A percentile compares a stretch with the other conserved stretches of the same genome.
Conservation (phyloP, 305 asterid genomes). For the Withania somnifera region DNA sequence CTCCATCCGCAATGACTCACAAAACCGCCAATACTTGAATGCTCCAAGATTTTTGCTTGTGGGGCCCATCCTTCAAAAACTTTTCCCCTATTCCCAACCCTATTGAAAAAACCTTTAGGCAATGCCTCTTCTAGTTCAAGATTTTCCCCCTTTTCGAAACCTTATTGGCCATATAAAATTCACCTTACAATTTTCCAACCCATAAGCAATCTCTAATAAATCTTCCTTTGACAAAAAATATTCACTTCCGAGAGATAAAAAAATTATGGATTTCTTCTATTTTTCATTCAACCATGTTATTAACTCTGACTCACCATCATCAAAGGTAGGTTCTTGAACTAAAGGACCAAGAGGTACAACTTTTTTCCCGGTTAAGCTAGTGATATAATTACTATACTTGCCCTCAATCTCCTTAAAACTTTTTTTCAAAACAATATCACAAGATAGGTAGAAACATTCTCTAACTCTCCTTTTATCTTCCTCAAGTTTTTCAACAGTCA, state of each 20-base stretch:
- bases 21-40: not conserved
- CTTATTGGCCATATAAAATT: too few species aligned
- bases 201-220: too few species aligned
- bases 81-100: not conserved
- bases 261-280: not conserved
- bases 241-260: too few species aligned
- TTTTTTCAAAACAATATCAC: constrained; percentile 8
- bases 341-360: constrained; percentile 12
- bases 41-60: not conserved
- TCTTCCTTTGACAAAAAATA: too few species aligned
- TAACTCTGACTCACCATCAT: not conserved
- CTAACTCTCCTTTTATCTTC: not conserved
- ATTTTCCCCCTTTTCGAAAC: too few species aligned
- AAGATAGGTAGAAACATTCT: constrained; percentile 1
- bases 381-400: constrained; percentile 8
- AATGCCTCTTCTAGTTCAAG: too few species aligned
- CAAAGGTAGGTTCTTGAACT: constrained; percentile 4
- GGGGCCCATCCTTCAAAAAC: not conserved
- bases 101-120: too few species aligned
- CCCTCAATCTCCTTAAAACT: constrained; percentile 14
- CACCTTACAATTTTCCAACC: too few species aligned
- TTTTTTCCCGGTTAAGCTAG: constrained; percentile 5
- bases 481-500: not conserved
- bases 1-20: constrained; percentile 3
- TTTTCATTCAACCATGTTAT: constrained; percentile 6